Evolutionary conservation across 192 early-diverging fungal species (phyloP), one percentile per base, ranked within the genome.

Genomic region (Coemansia sp.): DNA sequence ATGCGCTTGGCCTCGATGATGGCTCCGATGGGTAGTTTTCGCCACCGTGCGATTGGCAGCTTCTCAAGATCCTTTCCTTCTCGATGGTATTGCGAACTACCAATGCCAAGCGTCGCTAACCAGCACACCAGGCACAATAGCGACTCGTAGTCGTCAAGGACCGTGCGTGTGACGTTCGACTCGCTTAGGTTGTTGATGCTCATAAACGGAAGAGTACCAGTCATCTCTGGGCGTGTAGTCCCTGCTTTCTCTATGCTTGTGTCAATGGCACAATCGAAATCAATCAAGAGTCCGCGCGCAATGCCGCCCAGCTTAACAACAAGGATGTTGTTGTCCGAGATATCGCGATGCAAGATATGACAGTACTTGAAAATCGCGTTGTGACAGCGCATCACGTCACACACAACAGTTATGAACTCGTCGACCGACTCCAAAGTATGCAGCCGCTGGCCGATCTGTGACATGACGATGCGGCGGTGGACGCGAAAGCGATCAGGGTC

Each of bases 281-380:
- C 75, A 8, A 81, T 74, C 1, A 75, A 55, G 8, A 76, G 27
- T 1, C 80, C 80, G 13, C 40, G 61, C 3, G 50, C 69, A 18
- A 50, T 18, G 43, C 33, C 67, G 13, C 44, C 15, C 20, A 34
- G 49, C 1, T 64, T 40, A 34, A 67, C 18, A 31, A 73, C 69
- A 16, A 81, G 47, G 2, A 81, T 67, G 31, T 76, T 81, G n/a
- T 66, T 76, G 0, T 31, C 44, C 18, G 79, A 73, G 1, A 81
- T 73, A 38, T 76, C 71, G 3, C 74, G 55, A 43, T 81, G 79
- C 39, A 81, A 34, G 11, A 81, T 72, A 0, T 41, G 20, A 29
- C 71, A 72, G 18, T 73, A 20, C 16, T 16, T 24, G 24, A 24
- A 24, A 24, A 24, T 24, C 24, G 24, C 24, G 24, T 24, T 24